A percentile compares a stretch with the other conserved stretches of the same genome.
phyloP scores from a whole-genome alignment of 2,329 filamentous ascomycete species.

The Aspergillus tanneri region DNA sequence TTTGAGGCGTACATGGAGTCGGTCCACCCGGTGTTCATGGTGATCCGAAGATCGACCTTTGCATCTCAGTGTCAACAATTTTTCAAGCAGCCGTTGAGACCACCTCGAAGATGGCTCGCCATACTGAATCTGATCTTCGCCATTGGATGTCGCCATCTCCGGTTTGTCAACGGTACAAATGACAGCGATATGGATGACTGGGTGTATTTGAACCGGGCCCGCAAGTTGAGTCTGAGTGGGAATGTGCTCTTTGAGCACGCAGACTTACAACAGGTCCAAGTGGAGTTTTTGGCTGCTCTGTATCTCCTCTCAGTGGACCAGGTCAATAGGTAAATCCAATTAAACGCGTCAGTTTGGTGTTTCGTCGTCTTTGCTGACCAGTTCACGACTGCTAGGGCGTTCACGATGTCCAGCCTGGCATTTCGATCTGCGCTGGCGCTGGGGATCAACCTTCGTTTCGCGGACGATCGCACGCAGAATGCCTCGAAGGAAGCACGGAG shows the following conservation, averaged over 20 bases:
- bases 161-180: constrained; percentile 27
- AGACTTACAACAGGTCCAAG: constrained; percentile 46
- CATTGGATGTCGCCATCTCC: constrained; percentile 42
- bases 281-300: constrained; percentile 40
- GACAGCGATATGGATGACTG: constrained; percentile 35
- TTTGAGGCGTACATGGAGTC: constrained; percentile 40
- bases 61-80: constrained; percentile 40
- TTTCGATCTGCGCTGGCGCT: constrained; percentile 42
- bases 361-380: too few relatives aligned
- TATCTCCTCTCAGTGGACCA: constrained; percentile 43
- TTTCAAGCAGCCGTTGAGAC: constrained; percentile 24
- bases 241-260: constrained; percentile 42
- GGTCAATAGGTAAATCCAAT: constrained; percentile 39
- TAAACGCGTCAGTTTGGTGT: too few relatives aligned
- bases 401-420: constrained; percentile 42
- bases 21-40: constrained; percentile 42
- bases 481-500: constrained; percentile 42
- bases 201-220: constrained; percentile 42
- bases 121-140: constrained; percentile 50
- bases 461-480: constrained; percentile 34
- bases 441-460: constrained; percentile 43
- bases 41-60: constrained; percentile 41
- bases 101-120: constrained; percentile 40
- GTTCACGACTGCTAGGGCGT: too few relatives aligned
- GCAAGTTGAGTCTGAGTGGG: constrained; percentile 36